phyloP scores from a whole-genome alignment of 1,284 basidiomycete genomes.

The Neotropicomus parvogracilis region DNA sequence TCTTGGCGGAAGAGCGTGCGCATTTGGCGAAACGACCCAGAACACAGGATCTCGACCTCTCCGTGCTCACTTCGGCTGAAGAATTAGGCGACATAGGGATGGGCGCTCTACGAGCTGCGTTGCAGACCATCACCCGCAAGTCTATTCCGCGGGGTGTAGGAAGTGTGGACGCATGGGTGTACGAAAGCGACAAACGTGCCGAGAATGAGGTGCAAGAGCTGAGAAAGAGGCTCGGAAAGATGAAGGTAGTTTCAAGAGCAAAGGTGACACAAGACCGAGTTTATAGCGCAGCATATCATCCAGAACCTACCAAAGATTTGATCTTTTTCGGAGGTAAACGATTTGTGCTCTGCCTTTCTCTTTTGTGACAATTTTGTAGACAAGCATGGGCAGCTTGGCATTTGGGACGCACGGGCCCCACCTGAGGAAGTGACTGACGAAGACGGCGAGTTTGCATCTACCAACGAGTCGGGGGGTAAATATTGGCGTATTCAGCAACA shows the following conservation, averaged over 20 bases:
- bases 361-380: slow-evolving; percentile 40
- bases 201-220: slow-evolving; percentile 48
- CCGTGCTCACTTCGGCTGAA: slow-evolving; percentile 42
- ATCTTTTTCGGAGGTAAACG: slow-evolving; percentile 70
- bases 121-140: slow-evolving; percentile 40
- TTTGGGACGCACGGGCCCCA: slow-evolving; percentile 76
- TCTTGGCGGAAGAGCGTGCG: slow-evolving; percentile 58
- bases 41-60: slow-evolving; percentile 61
- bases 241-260: slow-evolving; percentile 66
- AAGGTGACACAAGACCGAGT: slow-evolving; percentile 72
- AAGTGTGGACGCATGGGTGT: slow-evolving; percentile 49
- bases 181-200: slow-evolving; percentile 42
- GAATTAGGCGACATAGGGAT: slow-evolving; percentile 47
- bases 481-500: slow-evolving; percentile 77
- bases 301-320: slow-evolving; percentile 74
- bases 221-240: slow-evolving; percentile 46
- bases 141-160: slow-evolving; percentile 40
- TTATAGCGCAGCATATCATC: slow-evolving; percentile 74
- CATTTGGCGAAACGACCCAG: slow-evolving; percentile 64
- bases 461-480: slow-evolving; percentile 58
- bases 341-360: neutral
- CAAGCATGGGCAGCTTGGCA: slow-evolving; percentile 73
- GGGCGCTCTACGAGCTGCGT: slow-evolving; percentile 39
- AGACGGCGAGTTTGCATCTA: slow-evolving; percentile 47
- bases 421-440: slow-evolving; percentile 60